Conservation (phyloP, 1,284 basidiomycete genomes). For the Porphyrellus sp. region DNA sequence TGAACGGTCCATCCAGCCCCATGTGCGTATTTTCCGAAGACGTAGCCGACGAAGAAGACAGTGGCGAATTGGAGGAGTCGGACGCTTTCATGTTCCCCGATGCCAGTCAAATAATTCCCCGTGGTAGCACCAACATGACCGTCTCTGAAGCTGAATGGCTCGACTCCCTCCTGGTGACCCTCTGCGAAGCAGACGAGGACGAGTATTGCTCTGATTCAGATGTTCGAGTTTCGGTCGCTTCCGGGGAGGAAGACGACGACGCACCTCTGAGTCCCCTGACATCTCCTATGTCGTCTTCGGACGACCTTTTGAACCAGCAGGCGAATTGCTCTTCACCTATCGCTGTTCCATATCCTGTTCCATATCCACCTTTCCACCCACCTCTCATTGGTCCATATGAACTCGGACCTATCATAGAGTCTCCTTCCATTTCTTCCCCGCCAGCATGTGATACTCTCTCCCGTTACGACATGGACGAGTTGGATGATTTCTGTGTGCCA, state of each 20-base stretch:
- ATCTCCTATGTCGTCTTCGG: constrained; percentile 69
- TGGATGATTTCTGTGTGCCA: constrained; percentile 64
- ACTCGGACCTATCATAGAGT: constrained; percentile 38
- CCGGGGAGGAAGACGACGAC: constrained; percentile 53
- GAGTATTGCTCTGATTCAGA: constrained; percentile 49
- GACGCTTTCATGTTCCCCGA: constrained; percentile 77
- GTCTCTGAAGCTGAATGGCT: constrained; percentile 73
- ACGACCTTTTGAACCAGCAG: constrained; percentile 58
- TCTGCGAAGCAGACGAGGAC: constrained; percentile 62
- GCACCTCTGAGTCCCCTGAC: constrained; percentile 52
- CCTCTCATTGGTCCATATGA: constrained; percentile 51
- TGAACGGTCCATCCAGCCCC: constrained; percentile 27
- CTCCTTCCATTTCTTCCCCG: constrained; percentile 40
- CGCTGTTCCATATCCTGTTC: constrained; percentile 55
- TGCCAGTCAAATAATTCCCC: constrained; percentile 53
- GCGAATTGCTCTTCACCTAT: constrained; percentile 48
- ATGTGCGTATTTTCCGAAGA: constrained; percentile 44
- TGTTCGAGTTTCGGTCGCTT: constrained; percentile 39
- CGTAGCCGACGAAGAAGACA: constrained; percentile 37
- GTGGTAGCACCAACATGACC: constrained; percentile 36
- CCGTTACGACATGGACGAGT: constrained; percentile 57
- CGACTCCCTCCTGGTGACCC: constrained; percentile 68
- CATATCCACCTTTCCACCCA: constrained; percentile 62
- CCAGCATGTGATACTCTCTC: constrained; percentile 55
- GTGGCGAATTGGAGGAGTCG: constrained; percentile 43